Evolutionary conservation across 306 rosid genomes (phyloP).

Genomic region (Sesbania bispinosa): DNA sequence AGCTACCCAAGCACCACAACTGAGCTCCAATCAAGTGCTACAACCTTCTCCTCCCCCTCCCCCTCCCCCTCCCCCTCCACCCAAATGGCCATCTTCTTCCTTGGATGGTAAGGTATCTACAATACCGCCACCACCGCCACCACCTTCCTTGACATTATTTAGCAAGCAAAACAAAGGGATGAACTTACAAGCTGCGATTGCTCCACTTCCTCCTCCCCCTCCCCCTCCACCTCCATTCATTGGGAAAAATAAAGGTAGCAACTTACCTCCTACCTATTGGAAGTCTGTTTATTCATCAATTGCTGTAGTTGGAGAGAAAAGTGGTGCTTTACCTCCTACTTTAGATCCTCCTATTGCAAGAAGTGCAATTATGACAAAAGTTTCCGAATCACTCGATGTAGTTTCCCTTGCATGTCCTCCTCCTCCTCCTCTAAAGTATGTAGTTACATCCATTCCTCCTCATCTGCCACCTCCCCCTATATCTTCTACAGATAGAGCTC

Average conservation of each 20-base stretch:
- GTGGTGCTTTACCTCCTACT: constrained; percentile 16
- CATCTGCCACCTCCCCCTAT: constrained; percentile 15
- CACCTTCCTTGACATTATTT: constrained; percentile 5
- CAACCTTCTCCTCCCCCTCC: constrained; percentile 28
- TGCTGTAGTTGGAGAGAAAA: not conserved
- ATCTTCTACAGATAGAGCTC: constrained; percentile 11
- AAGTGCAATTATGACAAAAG: constrained; percentile 15
- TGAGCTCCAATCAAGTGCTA: constrained; percentile 24
- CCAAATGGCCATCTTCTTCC: constrained; percentile 21
- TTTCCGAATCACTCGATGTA: constrained; percentile 14
- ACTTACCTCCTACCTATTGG: constrained; percentile 28
- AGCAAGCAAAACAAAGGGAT: constrained; percentile 5
- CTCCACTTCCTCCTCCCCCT: constrained; percentile 32
- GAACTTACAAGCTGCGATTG: not conserved
- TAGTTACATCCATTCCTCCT: not conserved
- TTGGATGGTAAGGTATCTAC: not conserved
- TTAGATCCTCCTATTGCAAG: constrained; percentile 14
- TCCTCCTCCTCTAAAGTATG: constrained; percentile 10
- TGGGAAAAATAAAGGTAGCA: constrained; percentile 6
- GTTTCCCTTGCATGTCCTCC: constrained; percentile 6
- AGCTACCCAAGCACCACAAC: constrained; percentile 9
- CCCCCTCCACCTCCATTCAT: constrained; percentile 27
- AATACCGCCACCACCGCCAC: constrained; percentile 23
- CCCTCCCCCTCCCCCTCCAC: constrained; percentile 11
- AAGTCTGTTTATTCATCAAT: constrained; percentile 31